Percentiles rank a stretch among this genome's conserved stretches.
Evolutionary conservation across 306 rosid species (phyloP).

Genomic region (Sindora glabra): DNA sequence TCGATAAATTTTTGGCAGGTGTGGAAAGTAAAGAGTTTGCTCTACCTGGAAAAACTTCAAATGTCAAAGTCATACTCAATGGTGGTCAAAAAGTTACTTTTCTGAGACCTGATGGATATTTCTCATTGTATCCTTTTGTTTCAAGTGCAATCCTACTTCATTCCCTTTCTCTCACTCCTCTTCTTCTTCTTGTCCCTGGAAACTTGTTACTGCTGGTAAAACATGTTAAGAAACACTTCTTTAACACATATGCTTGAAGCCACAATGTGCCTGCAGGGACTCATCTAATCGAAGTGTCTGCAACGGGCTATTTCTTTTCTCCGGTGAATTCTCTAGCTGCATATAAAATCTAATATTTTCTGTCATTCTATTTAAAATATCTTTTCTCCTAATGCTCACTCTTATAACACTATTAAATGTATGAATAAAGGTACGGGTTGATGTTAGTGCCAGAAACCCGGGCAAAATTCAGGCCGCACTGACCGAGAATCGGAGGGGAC

Average conservation of each 20-base stretch:
- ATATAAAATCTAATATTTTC: not conserved
- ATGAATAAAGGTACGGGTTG: conserved; percentile 77
- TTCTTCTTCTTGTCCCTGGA: not conserved
- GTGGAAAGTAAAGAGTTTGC: conserved; percentile 48
- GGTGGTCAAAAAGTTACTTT: conserved; percentile 89
- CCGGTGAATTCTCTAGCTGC: conserved; percentile 49
- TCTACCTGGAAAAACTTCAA: conserved; percentile 63
- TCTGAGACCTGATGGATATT: conserved; percentile 90
- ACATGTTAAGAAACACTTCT: conserved; percentile 24
- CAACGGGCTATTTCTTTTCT: conserved; percentile 80
- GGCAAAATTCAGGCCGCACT: conserved; percentile 95
- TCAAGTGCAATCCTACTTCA: not conserved
- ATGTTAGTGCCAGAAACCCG: conserved; percentile 94
- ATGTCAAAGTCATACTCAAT: conserved; percentile 83
- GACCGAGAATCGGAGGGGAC: conserved; percentile 83
- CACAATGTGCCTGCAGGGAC: conserved; percentile 91
- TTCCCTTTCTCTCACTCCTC: not conserved
- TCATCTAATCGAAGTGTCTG: conserved; percentile 92
- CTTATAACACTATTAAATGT: conserved; percentile 1
- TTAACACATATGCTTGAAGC: conserved; percentile 59
- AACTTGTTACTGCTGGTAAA: conserved; percentile 7
- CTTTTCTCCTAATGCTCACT: not conserved
- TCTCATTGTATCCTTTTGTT: conserved; percentile 86
- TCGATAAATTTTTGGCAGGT: conserved; percentile 39
- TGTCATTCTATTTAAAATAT: not conserved